These are phyloP conservation scores for Daldinia concentrica DNA, from an alignment of 495 filamentous ascomycete species.

Conservation along the genomic window DNA sequence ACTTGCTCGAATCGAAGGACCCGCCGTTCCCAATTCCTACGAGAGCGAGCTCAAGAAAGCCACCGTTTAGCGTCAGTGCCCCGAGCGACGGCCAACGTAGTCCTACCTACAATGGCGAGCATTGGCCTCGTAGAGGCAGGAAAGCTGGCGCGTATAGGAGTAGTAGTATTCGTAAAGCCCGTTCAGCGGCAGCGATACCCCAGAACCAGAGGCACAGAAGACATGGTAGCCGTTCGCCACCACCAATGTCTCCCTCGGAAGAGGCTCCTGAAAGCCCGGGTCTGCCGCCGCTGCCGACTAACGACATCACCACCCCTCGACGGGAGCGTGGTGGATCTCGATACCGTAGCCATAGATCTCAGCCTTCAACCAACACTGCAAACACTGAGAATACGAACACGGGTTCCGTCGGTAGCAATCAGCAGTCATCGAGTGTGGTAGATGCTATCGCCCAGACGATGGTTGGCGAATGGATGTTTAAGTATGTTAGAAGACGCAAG, in stretches of 20 bases:
- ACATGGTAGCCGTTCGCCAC: slow-evolving; percentile 69
- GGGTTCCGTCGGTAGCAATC: slow-evolving; percentile 66
- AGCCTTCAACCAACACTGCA: slow-evolving; percentile 65
- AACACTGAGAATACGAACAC: slow-evolving; percentile 60
- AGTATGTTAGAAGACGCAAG: slow-evolving; percentile 91
- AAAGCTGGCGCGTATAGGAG: slow-evolving; percentile 56
- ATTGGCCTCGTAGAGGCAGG: slow-evolving; percentile 53
- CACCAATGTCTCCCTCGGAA: slow-evolving; percentile 71
- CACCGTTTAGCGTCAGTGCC: slow-evolving; percentile 70
- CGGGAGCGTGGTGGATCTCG: slow-evolving; percentile 50
- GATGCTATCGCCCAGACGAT: slow-evolving; percentile 98
- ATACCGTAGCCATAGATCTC: slow-evolving; percentile 57
- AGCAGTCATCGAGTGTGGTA: slow-evolving; percentile 84
- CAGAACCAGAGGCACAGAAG: slow-evolving; percentile 56
- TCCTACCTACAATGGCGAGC: slow-evolving; percentile 66
- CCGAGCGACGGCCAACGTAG: slow-evolving; percentile 80
- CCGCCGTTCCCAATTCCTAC: slow-evolving; percentile 93
- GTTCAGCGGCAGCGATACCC: slow-evolving; percentile 79
- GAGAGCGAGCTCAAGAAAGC: slow-evolving; percentile 84
- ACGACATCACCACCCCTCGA: slow-evolving; percentile 72
- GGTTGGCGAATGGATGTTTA: slow-evolving; percentile 99
- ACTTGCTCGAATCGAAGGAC: slow-evolving; percentile 68
- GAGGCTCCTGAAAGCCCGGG: slow-evolving; percentile 74
- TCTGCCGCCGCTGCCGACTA: slow-evolving; percentile 75
- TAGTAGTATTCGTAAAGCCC: slow-evolving; percentile 78